Evolutionary conservation across 2,329 filamentous ascomycete species (phyloP), one percentile per base, ranked within the genome.

Genomic region (Myriangium duriaei): DNA sequence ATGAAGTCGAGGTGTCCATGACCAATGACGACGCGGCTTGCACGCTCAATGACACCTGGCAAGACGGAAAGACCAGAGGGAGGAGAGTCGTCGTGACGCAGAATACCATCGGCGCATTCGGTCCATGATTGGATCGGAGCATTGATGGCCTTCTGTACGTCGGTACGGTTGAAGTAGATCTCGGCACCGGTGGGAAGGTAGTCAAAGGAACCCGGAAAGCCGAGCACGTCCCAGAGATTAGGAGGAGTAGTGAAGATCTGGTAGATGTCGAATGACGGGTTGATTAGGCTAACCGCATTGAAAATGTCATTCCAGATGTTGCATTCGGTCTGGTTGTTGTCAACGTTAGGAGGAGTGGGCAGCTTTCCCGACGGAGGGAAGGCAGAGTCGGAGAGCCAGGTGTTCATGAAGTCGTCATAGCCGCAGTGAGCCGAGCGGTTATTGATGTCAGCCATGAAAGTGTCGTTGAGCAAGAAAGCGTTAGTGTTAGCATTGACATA

Each of bases 191-290:
- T 63, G 0, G 81, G 79, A 0, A 71, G 50, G 56, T 86, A 88
- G 13, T 58, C 54, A 39, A 75, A 64, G 2, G 69, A 67, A n/a
- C 77, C 76, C 0, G 79, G 76, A 57, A 79, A 79, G 11, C 74
- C 74, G 2, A 87, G 64, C 0, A 80, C 72, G 41, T 85, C 76
- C 68, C 74, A 83, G 2, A 72, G 62, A 2, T 76, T 47, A 0
- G 83, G 83, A 53, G 83, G 91, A 10, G 76, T 80, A 3, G 74
- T 76, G 2, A 72, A 72, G 11, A 88, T 71, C 35, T 81, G 72
- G 59, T 88, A 91, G 9, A 82, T 63, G 54, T 85, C 75, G 59
- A 81, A 92, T 63, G 84, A 91, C 0, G 83, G 83, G 59, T 91
- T 91, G 21, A 73, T 57, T 1, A 62, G 51, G 4, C 64, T 44